Base-by-base conservation (phyloP, 768 basidiomycete species). In the Termitomyces sp. region DNA sequence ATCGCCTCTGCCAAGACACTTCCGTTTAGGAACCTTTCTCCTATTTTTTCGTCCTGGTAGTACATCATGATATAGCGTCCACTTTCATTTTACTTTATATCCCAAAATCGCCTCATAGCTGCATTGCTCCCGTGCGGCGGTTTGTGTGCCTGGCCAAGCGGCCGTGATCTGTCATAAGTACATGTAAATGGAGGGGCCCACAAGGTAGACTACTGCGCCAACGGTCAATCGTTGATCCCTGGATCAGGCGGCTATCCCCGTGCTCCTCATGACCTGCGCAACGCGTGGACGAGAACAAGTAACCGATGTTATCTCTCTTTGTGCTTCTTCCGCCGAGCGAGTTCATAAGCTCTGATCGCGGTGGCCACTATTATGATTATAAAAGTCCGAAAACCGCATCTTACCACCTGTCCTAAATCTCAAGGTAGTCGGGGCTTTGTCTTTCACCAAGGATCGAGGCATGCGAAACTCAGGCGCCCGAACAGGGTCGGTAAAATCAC, bases 1-100 rank as follows among this genome's bases (percentile, higher is more conserved):
- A 55, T 56, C 54, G 54, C 15, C 38, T 42, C 55, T 49, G 52
- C 44, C 51, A 37, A 46, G 55, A 52, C 15, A 41, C 31, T 26
- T 19, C 53, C 44, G 23, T 47, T 53, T 33, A 15, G 52, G 31
- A 14, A 23, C 21, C 33, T 42, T 47, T 46, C 59, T 48, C 46
- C 50, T 48, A 49, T 42, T 38, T 46, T n/a, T 48, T 44, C 28
- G 30, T 38, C 14, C 33, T 37, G 17, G 33, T 23, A 23, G 37
- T 17, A n/a, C 49, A 50, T 50, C 21, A 23, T 15, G 33, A 23
- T 49, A 14, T 49, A 1, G 30, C 33, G 3, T 37, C 48, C 9
- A 9, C 21, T 35, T 35, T 17, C 10, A 33, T 21, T 50, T 50
- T 40, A 17, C 50, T 50, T 50, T 50, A 50, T 50, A 50, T 50